Conservation (phyloP, 805 yeast genomes). For the Pichia pseudocactophila region DNA sequence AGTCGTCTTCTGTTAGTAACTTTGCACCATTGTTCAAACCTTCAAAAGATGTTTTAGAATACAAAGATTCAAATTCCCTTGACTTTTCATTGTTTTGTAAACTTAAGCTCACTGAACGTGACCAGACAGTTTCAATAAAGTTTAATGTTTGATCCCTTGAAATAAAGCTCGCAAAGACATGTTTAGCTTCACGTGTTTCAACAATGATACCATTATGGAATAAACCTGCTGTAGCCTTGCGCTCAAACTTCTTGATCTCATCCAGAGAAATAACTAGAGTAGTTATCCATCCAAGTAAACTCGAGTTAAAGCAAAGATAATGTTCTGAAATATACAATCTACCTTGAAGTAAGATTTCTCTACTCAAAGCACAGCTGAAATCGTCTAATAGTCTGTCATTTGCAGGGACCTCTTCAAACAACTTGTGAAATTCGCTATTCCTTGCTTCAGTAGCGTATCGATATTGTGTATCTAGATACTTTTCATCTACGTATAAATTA, state of each 20-base stretch:
- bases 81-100: constrained; percentile 18
- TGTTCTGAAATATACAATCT: constrained; percentile 71
- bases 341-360: constrained; percentile 85
- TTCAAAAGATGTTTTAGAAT: constrained; percentile 12
- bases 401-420: constrained; percentile 49
- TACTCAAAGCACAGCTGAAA: constrained; percentile 80
- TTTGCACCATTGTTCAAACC: constrained; percentile 4
- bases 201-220: constrained; percentile 84
- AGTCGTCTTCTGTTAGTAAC: constrained; percentile 22
- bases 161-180: constrained; percentile 80
- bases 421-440: constrained; percentile 66
- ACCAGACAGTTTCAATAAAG: constrained; percentile 65
- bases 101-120: constrained; percentile 31
- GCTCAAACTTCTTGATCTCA: constrained; percentile 68
- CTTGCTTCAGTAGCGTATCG: constrained; percentile 57
- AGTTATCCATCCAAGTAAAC: constrained; percentile 86
- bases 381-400: constrained; percentile 76
- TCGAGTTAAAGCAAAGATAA: constrained; percentile 78
- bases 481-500: constrained; percentile 48
- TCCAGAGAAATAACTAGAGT: constrained; percentile 60
- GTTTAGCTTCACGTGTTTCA: constrained; percentile 53
- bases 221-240: constrained; percentile 76
- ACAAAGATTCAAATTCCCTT: constrained; percentile 19
- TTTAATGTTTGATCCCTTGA: constrained; percentile 72
- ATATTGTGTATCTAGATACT: constrained; percentile 47